Base-by-base conservation (phyloP, 2,329 filamentous ascomycete genomes). In the Chrysoporthe puriensis region DNA sequence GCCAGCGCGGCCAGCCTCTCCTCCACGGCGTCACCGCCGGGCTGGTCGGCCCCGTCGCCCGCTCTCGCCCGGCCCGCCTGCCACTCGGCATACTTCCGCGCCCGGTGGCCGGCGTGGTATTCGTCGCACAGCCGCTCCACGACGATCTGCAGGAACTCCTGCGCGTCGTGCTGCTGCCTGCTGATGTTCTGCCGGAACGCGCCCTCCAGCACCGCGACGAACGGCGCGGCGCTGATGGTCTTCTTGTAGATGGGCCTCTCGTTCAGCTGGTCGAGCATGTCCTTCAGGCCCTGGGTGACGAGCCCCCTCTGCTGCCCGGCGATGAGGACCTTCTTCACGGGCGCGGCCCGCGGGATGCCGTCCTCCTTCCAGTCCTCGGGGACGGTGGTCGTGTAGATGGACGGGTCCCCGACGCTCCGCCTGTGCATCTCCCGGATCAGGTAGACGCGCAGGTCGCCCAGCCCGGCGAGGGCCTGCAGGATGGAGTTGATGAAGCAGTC, bases 401-500 rank as follows among this genome's bases (percentile, higher is more conserved):
- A 88, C 0, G 87, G 84, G 32, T 92, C 91, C 76, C 97, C 93
- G 69, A 97, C 86, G 72, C 87, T 87, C 72, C 95, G 88, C 70
- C 94, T 88, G 79, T 97, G 93, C 44, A 92, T 91, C 81, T 98
- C 95, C 72, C 93, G 88, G 75, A 98, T 97, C 70, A 99, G 83
- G 80, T 97, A 99, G 72, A 96, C 80, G 71, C 96, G 90, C 75
- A 99, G 83, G 77, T 98, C 94, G 62, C 91, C 92, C 43, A 98
- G 84, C 2, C 96, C 96, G 16, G 96, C 95, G 56, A 99, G 85
- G 8, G 93, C 94, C 81, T 99, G 96, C 46, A 99, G 87, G 26
- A 97, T 91, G 34, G 94, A 97, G 80, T 99, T 99, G 82, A 98
- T 97, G 80, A 95, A 96, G 82, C 92, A 96, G 79, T 96, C 96